A percentile compares a stretch with the other conserved stretches of the same genome.
Conservation (phyloP, 2,329 filamentous ascomycete genomes). For the Amauroascus niger region DNA sequence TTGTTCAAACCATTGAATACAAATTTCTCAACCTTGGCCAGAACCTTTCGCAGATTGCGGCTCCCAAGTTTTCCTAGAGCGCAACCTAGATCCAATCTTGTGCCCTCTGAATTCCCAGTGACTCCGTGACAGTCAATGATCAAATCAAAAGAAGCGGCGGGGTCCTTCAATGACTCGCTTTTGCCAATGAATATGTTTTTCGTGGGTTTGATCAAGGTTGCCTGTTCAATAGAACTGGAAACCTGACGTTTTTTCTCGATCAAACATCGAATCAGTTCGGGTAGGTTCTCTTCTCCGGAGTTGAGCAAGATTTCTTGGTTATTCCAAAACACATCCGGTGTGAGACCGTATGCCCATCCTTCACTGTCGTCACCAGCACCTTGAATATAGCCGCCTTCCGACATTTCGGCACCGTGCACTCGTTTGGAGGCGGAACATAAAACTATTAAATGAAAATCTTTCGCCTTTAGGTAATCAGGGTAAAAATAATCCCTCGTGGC, state of each 20-base stretch:
- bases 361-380: slow-evolving; percentile 92
- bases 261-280: slow-evolving; percentile 41
- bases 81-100: slow-evolving; percentile 49
- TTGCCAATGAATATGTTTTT: slow-evolving; percentile 29
- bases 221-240: slow-evolving; percentile 19
- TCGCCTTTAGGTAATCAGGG: slow-evolving; percentile 36
- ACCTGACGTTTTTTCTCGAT: slow-evolving; percentile 25
- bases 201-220: slow-evolving; percentile 31
- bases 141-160: slow-evolving; percentile 38
- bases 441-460: slow-evolving; percentile 60
- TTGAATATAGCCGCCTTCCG: slow-evolving; percentile 73
- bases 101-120: slow-evolving; percentile 22
- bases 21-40: slow-evolving; percentile 55
- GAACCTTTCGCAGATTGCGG: slow-evolving; percentile 64
- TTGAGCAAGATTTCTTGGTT: slow-evolving; percentile 52
- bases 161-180: slow-evolving; percentile 24
- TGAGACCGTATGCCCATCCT: slow-evolving; percentile 78
- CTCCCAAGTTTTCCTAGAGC: slow-evolving; percentile 67
- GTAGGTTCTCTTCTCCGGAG: slow-evolving; percentile 56
- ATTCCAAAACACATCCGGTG: slow-evolving; percentile 68
- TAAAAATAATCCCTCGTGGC: slow-evolving; percentile 57
- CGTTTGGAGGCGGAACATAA: slow-evolving; percentile 76
- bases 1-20: slow-evolving; percentile 31
- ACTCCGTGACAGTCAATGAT: slow-evolving; percentile 35
- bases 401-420: slow-evolving; percentile 57